Evolutionary conservation across 1,284 basidiomycete species (phyloP), one percentile per base, ranked within the genome.

Genomic region (Phaffia rhodozyma): DNA sequence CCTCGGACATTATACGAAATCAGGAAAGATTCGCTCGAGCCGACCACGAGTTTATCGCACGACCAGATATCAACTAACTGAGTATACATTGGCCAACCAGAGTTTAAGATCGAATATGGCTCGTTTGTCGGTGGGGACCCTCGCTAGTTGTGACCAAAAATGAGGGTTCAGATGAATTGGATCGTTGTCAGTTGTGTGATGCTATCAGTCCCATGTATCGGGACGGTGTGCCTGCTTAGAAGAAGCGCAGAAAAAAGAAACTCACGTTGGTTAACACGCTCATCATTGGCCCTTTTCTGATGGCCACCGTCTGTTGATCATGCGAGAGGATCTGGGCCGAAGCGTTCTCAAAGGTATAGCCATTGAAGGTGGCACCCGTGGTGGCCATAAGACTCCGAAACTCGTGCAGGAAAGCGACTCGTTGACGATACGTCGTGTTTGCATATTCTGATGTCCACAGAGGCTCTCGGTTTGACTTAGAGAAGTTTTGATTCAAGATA

Each of bases 271-370:
- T 91, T 68, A 89, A 70, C 38, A 89, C 77, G 18, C 83, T 80
- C 60, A 90, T 75, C 6, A 89, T 78, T 27, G 81, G 77, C 13
- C 87, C 88, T 72, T 88, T 89, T 72, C 82, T 80, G 67, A 90
- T 79, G 5, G 83, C 85, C 23, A 91, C 77, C 55, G 84, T 84
- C 66, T 81, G 75, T 16, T 77, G 70, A 48, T 82, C 82, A n/a
- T 77, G 72, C 20, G 81, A 78, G 27, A 90, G 74, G 32, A 90
- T 80, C 67, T 83, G 72, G 38, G 81, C 79, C 48, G 78, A 75
- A 56, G 82, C 79, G 43, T 80, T 78, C 9, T 83, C 73, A 84
- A 86, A 90, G 38, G 69, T 72, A 52, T 71, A 69, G 63, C 80
- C 77, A 7, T 82, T 81, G 30, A 69, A 71, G 30, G 76, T 78